Percentiles rank a stretch among this genome's conserved stretches.
These are phyloP conservation scores for Hamamelis virginiana DNA, from an alignment of 164 flowering plant genomes.

Conservation along the genomic window DNA sequence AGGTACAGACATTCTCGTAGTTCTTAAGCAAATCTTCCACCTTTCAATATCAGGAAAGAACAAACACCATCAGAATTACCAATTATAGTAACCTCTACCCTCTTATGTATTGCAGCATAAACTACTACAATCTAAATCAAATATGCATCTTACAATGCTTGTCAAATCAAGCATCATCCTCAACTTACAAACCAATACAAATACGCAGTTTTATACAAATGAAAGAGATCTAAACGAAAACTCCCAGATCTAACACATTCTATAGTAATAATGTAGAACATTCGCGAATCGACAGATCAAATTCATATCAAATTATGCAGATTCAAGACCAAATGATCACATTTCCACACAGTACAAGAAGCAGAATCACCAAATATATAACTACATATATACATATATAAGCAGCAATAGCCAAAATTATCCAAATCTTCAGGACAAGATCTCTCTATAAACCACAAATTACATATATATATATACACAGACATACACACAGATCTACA, in stretches of 20 bases:
- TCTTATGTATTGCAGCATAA: background rate
- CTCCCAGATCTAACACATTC: constrained; percentile 3
- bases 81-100: background rate
- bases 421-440: too few species aligned
- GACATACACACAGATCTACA: too few species aligned
- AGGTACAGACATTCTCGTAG: constrained; percentile 66
- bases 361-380: too few species aligned
- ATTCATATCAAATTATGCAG: too few species aligned
- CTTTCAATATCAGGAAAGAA: constrained; percentile 17
- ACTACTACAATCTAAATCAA: background rate
- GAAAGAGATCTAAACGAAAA: constrained; percentile 3
- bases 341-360: too few species aligned
- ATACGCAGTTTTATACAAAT: background rate
- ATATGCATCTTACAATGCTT: background rate
- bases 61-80: background rate
- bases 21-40: constrained; percentile 61
- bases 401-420: too few species aligned
- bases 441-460: too few species aligned
- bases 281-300: background rate
- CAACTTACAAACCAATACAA: background rate
- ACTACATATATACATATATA: too few species aligned
- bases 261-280: too few species aligned
- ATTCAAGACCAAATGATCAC: too few species aligned
- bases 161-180: too few species aligned
- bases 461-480: too few species aligned